These are phyloP conservation scores for Maudiozyma humilis DNA, from an alignment of 1,139 yeast genomes.

Conservation along the genomic window DNA sequence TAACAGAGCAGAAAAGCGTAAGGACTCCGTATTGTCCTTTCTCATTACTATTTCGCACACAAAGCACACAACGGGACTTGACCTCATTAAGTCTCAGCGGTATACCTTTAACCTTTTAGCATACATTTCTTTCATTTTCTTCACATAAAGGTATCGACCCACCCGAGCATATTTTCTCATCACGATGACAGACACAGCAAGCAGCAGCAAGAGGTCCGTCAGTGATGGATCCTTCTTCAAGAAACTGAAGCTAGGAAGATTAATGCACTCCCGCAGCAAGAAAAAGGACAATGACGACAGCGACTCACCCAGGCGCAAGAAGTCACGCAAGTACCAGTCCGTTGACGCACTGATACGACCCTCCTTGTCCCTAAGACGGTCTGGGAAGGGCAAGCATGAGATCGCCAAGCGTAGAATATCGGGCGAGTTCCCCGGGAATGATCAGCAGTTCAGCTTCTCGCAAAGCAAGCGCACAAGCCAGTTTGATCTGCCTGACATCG, in stretches of 20 bases:
- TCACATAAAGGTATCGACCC: background rate
- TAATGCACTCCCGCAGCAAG: background rate
- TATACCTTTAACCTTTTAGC: too few relatives aligned
- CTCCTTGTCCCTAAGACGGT: conserved; percentile 12
- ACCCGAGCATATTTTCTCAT: background rate
- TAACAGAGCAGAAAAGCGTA: too few relatives aligned
- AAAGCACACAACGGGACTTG: too few relatives aligned
- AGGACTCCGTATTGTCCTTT: too few relatives aligned
- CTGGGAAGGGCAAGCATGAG: conserved; percentile 13
- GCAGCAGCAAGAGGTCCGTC: conserved; percentile 7
- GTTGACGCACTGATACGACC: conserved; percentile 6
- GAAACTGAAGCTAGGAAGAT: conserved; percentile 4
- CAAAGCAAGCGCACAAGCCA: conserved; percentile 5
- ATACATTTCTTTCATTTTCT: background rate
- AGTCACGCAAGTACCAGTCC: conserved; percentile 5
- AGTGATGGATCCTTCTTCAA: conserved; percentile 16
- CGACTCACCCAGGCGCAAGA: conserved; percentile 2
- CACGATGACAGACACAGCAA: background rate
- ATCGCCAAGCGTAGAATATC: conserved; percentile 19
- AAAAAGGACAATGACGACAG: conserved; percentile 1
- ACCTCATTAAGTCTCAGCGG: too few relatives aligned
- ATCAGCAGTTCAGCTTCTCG: background rate
- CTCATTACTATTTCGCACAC: too few relatives aligned
- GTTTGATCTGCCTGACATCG: conserved; percentile 22
- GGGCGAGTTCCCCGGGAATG: conserved; percentile 5